phyloP scores from a whole-genome alignment of 306 rosid genomes.

The Inga oerstediana region DNA sequence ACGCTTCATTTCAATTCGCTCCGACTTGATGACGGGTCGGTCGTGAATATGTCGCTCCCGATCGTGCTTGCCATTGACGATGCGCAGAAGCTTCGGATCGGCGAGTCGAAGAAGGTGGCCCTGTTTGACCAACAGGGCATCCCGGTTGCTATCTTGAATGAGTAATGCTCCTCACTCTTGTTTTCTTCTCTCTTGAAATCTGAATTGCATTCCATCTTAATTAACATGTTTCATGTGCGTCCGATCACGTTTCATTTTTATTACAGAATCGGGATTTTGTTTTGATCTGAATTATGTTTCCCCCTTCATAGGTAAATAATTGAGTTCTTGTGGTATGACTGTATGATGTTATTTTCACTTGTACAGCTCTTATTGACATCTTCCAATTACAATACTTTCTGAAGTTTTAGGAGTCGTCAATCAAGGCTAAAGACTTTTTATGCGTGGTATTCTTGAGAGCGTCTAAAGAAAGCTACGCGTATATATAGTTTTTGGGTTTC shows the following conservation, averaged over 20 bases:
- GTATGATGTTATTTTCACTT: constrained; percentile 16
- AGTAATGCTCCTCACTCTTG: constrained; percentile 48
- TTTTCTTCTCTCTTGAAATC: neutral
- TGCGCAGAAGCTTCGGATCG: constrained; percentile 69
- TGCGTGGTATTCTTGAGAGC: neutral
- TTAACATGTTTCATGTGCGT: neutral
- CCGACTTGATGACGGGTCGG: constrained; percentile 76
- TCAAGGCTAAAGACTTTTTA: neutral
- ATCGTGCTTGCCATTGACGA: constrained; percentile 92
- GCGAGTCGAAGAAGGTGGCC: constrained; percentile 71
- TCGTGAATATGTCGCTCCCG: constrained; percentile 93
- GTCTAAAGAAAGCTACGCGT: neutral
- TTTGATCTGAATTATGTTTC: neutral
- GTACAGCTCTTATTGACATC: neutral
- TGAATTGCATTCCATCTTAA: neutral
- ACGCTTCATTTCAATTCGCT: constrained; percentile 98
- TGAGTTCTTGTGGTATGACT: neutral
- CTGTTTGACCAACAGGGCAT: constrained; percentile 65
- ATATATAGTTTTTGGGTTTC: neutral
- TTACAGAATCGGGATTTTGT: neutral
- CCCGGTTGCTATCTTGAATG: constrained; percentile 81
- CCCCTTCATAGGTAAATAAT: too few relatives aligned
- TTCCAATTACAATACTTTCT: neutral
- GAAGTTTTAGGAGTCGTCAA: constrained; percentile 16
- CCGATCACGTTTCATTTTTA: neutral